Base-by-base conservation (phyloP, 805 yeast species). In the Metschnikowia kunwiensis region DNA sequence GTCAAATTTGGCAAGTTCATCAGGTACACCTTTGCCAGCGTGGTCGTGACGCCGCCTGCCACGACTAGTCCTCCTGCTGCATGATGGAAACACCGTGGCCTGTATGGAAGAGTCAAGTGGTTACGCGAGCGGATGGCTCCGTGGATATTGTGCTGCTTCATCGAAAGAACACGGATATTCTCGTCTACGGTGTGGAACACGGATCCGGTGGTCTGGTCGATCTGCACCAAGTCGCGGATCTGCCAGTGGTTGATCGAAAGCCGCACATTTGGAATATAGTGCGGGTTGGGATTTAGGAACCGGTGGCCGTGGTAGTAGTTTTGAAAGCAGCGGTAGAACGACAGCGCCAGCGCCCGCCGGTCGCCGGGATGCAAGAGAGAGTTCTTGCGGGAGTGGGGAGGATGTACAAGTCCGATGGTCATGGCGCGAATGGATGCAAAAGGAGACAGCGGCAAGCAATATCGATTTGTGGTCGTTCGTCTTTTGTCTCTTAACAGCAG, bases 211-310 rank as follows among this genome's bases (percentile, higher is more conserved):
- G 37, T 56, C 39, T 31, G 50, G 43, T 37, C 80, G 11, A 74
- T 72, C 46, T 78, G 75, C 5, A 87, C 65, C 51, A 87, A 68
- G 53, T 87, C 91, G 24, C 94, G 68, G 21, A 87, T 66, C 57
- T 86, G 96, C 95, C 95, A 87, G 63, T 86, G 79, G 34, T 68
- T 68, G 28, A 58, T 61, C 11, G 58, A 51, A 5, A 66, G 51
- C 16, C 56, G 54, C 19, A 64, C 50, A 27, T 50, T 52, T 15
- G 65, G 46, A 12, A 66, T 47, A 42, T 66, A 68, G 12, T 33
- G 42, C 3, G 72, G 72, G 32, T 54, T 53, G 4, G 72, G 67
- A 16, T 52, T 54, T 26, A 68, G 52, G 43, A 57, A 61, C 28
- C 57, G 58, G 38, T 60, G 66, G 5, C 64, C 61, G 36, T 67